A percentile compares a stretch with the other conserved stretches of the same genome.
Conservation (phyloP, 192 early-diverging fungal genomes). For the Bifiguratus adelaidae region DNA sequence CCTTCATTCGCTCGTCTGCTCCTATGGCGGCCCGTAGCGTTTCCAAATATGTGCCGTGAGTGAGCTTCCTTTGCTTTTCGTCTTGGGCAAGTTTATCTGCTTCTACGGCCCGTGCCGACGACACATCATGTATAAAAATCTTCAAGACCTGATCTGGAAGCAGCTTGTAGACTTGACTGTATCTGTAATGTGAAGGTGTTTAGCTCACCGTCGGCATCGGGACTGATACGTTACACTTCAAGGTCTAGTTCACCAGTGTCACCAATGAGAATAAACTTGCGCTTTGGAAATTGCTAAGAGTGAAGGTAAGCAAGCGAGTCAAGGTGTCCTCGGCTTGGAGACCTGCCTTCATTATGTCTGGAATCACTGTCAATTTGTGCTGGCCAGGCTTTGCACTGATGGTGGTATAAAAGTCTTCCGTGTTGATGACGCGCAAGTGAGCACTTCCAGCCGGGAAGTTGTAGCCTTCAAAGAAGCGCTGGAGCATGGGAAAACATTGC, state of each 20-base stretch:
- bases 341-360: constrained; percentile 11
- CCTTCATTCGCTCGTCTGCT: not conserved
- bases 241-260: constrained; percentile 87
- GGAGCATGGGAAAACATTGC: constrained; percentile 73
- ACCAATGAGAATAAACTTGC: constrained; percentile 83
- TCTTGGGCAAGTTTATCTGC: constrained; percentile 5
- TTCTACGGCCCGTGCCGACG: constrained; percentile 14
- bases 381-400: constrained; percentile 9
- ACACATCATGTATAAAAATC: constrained; percentile 26
- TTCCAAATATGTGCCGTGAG: not conserved
- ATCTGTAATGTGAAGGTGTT: constrained; percentile 6
- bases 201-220: not conserved
- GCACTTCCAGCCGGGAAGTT: constrained; percentile 75
- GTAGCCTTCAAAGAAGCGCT: constrained; percentile 55
- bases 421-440: constrained; percentile 27
- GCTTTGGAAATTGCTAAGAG: constrained; percentile 55
- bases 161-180: constrained; percentile 11
- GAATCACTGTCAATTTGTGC: constrained; percentile 14
- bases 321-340: constrained; percentile 9
- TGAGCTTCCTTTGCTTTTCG: not conserved
- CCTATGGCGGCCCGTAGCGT: constrained; percentile 6
- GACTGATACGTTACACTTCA: constrained; percentile 49
- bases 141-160: constrained; percentile 21
- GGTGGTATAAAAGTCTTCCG: constrained; percentile 2
- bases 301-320: constrained; percentile 8